Evolutionary conservation across 345 rosid species (phyloP).

Genomic region (Camelina neglecta): DNA sequence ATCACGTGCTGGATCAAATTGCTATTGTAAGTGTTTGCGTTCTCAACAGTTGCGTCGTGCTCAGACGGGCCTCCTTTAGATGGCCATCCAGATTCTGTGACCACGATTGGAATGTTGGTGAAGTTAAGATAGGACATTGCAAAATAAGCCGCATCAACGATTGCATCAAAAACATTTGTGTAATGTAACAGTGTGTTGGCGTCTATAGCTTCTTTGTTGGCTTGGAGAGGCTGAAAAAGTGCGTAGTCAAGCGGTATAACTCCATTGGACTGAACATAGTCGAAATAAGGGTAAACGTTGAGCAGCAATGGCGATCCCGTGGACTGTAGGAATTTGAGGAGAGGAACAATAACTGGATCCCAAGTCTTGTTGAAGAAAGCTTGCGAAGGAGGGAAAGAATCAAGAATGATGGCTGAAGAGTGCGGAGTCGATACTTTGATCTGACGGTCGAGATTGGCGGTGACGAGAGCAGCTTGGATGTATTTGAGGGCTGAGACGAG

Average conservation of each 20-base stretch:
- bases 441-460: slow-evolving; percentile 82
- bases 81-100: slow-evolving; percentile 96
- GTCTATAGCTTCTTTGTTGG: slow-evolving; percentile 95
- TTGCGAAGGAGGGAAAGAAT: slow-evolving; percentile 98
- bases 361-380: slow-evolving; percentile 94
- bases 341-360: slow-evolving; percentile 92
- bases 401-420: slow-evolving; percentile 85
- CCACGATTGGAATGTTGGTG: slow-evolving; percentile 81
- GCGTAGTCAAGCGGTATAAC: slow-evolving; percentile 90
- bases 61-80: slow-evolving; percentile 84
- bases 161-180: slow-evolving; percentile 91
- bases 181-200: slow-evolving; percentile 93
- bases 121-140: slow-evolving; percentile 83
- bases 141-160: slow-evolving; percentile 92
- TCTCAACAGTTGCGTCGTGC: slow-evolving; percentile 73
- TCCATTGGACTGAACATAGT: slow-evolving; percentile 75
- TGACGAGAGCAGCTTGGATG: slow-evolving; percentile 87
- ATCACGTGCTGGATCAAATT: slow-evolving; percentile 89
- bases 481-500: slow-evolving; percentile 83
- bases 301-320: slow-evolving; percentile 85
- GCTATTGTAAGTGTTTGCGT: slow-evolving; percentile 93
- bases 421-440: slow-evolving; percentile 93
- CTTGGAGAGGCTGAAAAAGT: slow-evolving; percentile 87
- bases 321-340: slow-evolving; percentile 82
- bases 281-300: slow-evolving; percentile 89